Percentiles rank a stretch among this genome's conserved stretches.
These are phyloP conservation scores for Chaetomidium leptoderma DNA, from an alignment of 495 filamentous ascomycete genomes.

Conservation along the genomic window DNA sequence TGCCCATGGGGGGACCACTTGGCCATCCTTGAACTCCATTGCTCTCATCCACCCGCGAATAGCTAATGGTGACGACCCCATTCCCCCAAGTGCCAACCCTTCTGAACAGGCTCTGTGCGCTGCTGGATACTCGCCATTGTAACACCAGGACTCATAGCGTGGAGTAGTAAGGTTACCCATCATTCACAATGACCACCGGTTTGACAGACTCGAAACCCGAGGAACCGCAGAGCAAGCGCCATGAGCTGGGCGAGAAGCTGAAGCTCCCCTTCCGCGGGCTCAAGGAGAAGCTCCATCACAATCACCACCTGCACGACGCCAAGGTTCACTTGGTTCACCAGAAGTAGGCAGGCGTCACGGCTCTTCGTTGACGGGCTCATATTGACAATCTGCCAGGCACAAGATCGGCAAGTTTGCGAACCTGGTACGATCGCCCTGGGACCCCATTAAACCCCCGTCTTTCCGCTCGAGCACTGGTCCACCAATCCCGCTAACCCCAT, in stretches of 20 bases:
- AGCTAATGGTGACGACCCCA: no score
- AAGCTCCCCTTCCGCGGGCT: slow-evolving; percentile 39
- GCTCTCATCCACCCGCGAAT: no score
- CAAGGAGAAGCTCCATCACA: slow-evolving; percentile 47
- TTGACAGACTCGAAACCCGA: slow-evolving; percentile 2
- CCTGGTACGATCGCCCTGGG: slow-evolving; percentile 34
- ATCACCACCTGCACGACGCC: slow-evolving; percentile 42
- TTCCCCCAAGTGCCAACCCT: no score
- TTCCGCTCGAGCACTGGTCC: neutral
- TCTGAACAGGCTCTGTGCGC: no score
- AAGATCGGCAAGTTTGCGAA: slow-evolving; percentile 54
- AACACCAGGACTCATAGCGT: no score
- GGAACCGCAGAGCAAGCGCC: slow-evolving; percentile 13
- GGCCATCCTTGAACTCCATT: no score
- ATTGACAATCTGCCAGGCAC: slow-evolving; percentile 33
- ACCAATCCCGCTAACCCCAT: neutral
- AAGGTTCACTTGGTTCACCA: slow-evolving; percentile 47
- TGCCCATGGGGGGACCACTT: no score
- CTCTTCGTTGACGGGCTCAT: neutral
- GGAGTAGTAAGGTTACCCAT: no score
- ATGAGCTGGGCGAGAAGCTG: slow-evolving; percentile 28
- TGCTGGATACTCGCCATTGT: no score
- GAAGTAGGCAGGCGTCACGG: slow-evolving; percentile 40
- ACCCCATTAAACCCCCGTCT: neutral
- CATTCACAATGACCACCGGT: neutral